Evolutionary conservation across 148 eudicot species (phyloP).

Genomic region (Simmondsia chinensis): DNA sequence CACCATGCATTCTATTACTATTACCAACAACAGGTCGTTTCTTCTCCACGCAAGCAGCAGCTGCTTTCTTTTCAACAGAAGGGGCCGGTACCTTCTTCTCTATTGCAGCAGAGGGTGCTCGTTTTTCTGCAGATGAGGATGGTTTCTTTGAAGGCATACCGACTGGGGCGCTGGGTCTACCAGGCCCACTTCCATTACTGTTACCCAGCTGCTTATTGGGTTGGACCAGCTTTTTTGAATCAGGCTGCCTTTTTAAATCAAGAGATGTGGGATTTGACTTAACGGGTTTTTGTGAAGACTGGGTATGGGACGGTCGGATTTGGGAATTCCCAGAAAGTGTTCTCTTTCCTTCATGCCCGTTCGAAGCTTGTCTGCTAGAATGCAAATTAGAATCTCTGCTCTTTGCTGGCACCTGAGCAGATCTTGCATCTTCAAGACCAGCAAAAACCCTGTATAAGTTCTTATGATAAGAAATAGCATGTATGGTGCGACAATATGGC

Average conservation of each 20-base stretch:
- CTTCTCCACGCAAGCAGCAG: too few species aligned
- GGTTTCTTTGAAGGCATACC: conserved; percentile 34
- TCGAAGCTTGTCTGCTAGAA: conserved; percentile 18
- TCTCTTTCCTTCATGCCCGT: conserved; percentile 37
- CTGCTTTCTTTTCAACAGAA: conserved; percentile 12
- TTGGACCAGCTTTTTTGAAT: conserved; percentile 23
- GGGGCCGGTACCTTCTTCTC: conserved; percentile 9
- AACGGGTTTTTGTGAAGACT: conserved; percentile 22
- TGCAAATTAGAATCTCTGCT: conserved; percentile 22
- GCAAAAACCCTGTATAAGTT: conserved; percentile 43
- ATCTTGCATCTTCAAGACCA: conserved; percentile 60
- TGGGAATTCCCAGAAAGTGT: conserved; percentile 16
- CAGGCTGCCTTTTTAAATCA: conserved; percentile 28
- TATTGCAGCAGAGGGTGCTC: conserved; percentile 5
- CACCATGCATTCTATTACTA: conserved; percentile 17
- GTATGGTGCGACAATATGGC: conserved; percentile 7
- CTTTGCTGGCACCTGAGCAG: conserved; percentile 39
- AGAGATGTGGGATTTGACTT: conserved; percentile 11
- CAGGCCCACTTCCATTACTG: conserved; percentile 52
- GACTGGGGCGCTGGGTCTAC: conserved; percentile 31
- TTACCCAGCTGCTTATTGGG: conserved; percentile 34
- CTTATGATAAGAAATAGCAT: conserved; percentile 26
- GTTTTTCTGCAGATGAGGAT: conserved; percentile 27
- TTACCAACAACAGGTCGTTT: too few species aligned
- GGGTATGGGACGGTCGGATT: conserved; percentile 16